Conservation (phyloP, 2,329 filamentous ascomycete genomes). For the Catunica adiposa region DNA sequence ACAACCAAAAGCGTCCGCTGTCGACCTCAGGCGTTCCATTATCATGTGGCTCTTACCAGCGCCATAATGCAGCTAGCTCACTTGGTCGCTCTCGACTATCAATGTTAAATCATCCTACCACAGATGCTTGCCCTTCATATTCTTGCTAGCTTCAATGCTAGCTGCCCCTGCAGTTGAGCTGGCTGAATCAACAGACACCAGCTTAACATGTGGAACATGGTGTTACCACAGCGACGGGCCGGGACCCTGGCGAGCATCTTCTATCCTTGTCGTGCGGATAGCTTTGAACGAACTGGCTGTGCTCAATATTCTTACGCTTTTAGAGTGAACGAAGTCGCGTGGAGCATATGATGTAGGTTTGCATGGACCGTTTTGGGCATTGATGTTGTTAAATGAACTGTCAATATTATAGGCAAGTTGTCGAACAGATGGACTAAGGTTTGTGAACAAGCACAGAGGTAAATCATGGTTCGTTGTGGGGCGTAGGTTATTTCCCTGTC, state of each 20-base stretch:
- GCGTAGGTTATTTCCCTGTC: too few relatives aligned
- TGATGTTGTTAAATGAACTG: background rate
- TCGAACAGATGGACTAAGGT: too few relatives aligned
- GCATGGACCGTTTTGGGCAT: background rate
- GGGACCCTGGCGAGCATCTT: background rate
- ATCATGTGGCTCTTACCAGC: too few relatives aligned
- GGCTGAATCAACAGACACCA: background rate
- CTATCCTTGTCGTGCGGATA: background rate
- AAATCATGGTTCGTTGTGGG: too few relatives aligned
- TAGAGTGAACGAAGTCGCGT: background rate
- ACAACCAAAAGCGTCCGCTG: too few relatives aligned
- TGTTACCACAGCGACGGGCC: background rate
- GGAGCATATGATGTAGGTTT: background rate
- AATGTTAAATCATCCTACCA: background rate
- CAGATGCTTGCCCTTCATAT: background rate
- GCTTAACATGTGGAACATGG: background rate
- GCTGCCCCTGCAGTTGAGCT: background rate
- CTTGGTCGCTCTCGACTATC: background rate
- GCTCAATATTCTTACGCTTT: background rate
- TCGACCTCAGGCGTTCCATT: too few relatives aligned
- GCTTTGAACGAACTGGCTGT: background rate
- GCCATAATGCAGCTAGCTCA: background rate
- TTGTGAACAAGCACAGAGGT: too few relatives aligned
- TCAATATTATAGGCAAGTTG: too few relatives aligned
- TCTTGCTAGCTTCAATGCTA: background rate